phyloP scores from a whole-genome alignment of 2,329 filamentous ascomycete species.

The Mollisiaceae sp. region DNA sequence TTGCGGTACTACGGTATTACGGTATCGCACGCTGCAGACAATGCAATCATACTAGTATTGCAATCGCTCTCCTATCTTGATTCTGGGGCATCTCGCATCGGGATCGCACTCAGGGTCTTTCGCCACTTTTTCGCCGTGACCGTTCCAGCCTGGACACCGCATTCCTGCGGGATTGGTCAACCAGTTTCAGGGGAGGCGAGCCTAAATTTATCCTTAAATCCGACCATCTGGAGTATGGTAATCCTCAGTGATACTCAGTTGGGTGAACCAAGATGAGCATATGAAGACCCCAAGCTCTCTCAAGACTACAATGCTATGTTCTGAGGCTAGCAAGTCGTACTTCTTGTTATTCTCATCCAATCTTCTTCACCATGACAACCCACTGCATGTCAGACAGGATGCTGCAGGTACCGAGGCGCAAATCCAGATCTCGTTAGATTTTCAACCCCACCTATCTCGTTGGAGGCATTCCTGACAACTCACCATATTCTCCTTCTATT shows the following conservation, averaged over 20 bases:
- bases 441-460: too few species aligned
- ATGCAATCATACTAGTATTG: too few species aligned
- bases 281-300: background rate
- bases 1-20: too few species aligned
- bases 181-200: background rate
- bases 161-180: background rate
- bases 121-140: too few species aligned
- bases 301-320: background rate
- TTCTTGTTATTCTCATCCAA: background rate
- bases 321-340: background rate
- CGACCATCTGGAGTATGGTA: background rate
- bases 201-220: conserved; percentile 2
- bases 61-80: too few species aligned
- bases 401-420: background rate
- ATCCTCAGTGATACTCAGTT: background rate
- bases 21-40: too few species aligned
- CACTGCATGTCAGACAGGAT: background rate
- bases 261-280: conserved; percentile 6
- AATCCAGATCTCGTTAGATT: background rate
- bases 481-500: too few species aligned
- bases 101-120: too few species aligned
- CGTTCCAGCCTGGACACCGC: too few species aligned
- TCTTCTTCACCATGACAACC: background rate
- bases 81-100: too few species aligned
- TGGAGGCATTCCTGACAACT: too few species aligned